phyloP scores from a whole-genome alignment of 805 yeast species.

The Naumovozyma dairenensis region DNA sequence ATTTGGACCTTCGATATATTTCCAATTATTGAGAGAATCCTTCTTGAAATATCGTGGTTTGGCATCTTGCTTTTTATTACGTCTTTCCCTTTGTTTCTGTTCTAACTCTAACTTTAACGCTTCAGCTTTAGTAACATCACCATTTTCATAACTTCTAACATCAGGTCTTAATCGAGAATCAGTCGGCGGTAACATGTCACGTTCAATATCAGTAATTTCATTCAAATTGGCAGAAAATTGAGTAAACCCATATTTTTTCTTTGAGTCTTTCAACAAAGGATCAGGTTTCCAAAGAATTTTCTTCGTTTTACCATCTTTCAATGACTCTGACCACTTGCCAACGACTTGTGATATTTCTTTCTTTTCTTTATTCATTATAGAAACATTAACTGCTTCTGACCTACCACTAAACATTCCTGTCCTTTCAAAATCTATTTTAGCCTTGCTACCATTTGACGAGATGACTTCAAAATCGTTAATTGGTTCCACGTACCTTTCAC shows the following conservation, averaged over 20 bases:
- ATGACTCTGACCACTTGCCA: slow-evolving; percentile 81
- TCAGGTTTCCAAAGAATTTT: slow-evolving; percentile 64
- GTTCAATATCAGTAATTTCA: slow-evolving; percentile 65
- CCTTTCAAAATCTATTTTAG: slow-evolving; percentile 64
- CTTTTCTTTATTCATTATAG: slow-evolving; percentile 12
- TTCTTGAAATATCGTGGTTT: slow-evolving; percentile 56
- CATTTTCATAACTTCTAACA: slow-evolving; percentile 59
- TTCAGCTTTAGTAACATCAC: slow-evolving; percentile 66
- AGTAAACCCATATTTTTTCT: slow-evolving; percentile 76
- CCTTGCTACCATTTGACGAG: slow-evolving; percentile 58
- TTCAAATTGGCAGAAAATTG: slow-evolving; percentile 72
- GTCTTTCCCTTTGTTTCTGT: slow-evolving; percentile 67
- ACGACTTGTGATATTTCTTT: slow-evolving; percentile 18
- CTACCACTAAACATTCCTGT: slow-evolving; percentile 80
- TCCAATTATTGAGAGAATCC: slow-evolving; percentile 39
- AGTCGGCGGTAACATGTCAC: slow-evolving; percentile 60
- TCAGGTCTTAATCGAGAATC: slow-evolving; percentile 92
- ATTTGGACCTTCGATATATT: slow-evolving; percentile 43
- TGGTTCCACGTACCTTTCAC: slow-evolving; percentile 92
- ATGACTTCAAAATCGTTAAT: slow-evolving; percentile 53
- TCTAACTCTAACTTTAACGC: slow-evolving; percentile 57
- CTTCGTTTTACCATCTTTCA: slow-evolving; percentile 32
- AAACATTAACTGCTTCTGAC: slow-evolving; percentile 51
- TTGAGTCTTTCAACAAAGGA: slow-evolving; percentile 45
- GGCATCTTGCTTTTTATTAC: slow-evolving; percentile 45